phyloP scores from a whole-genome alignment of 345 rosid species.

The Hibiscus mutabilis region DNA sequence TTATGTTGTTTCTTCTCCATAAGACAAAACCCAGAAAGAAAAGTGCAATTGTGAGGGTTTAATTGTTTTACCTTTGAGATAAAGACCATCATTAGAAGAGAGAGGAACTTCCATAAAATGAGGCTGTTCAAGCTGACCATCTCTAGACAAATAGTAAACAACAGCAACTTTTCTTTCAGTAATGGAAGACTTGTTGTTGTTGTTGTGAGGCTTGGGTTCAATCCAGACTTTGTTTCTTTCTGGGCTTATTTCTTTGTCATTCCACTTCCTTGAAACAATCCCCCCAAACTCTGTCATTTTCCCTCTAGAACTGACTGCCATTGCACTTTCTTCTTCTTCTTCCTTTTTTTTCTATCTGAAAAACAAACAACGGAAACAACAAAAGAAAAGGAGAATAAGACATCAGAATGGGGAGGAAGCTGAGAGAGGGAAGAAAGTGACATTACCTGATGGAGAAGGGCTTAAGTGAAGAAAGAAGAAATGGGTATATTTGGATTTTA shows the following conservation, averaged over 20 bases:
- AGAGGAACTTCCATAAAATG: conserved; percentile 94
- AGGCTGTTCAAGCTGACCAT: conserved; percentile 97
- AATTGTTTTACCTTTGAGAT: conserved; percentile 52
- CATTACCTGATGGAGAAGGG: background rate
- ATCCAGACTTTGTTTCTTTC: conserved; percentile 60
- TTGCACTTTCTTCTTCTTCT: conserved; percentile 9
- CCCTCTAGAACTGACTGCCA: conserved; percentile 44
- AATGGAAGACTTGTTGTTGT: conserved; percentile 10
- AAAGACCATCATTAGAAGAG: conserved; percentile 66
- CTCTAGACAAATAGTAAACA: conserved; percentile 75
- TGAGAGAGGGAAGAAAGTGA: background rate
- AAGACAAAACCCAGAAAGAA: background rate
- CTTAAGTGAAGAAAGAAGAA: background rate
- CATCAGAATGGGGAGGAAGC: background rate
- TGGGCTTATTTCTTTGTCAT: conserved; percentile 43
- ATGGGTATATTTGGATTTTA: conserved; percentile 18
- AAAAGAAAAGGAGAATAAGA: background rate
- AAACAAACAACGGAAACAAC: conserved; percentile 3
- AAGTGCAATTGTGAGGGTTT: background rate
- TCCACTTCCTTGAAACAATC: conserved; percentile 37
- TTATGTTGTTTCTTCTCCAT: background rate
- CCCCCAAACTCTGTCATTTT: conserved; percentile 31
- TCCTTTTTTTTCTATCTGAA: conserved; percentile 6
- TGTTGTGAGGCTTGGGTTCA: conserved; percentile 41
- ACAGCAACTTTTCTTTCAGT: conserved; percentile 54